These are phyloP conservation scores for Mycena maculata DNA, from an alignment of 768 basidiomycete species.

Conservation along the genomic window DNA sequence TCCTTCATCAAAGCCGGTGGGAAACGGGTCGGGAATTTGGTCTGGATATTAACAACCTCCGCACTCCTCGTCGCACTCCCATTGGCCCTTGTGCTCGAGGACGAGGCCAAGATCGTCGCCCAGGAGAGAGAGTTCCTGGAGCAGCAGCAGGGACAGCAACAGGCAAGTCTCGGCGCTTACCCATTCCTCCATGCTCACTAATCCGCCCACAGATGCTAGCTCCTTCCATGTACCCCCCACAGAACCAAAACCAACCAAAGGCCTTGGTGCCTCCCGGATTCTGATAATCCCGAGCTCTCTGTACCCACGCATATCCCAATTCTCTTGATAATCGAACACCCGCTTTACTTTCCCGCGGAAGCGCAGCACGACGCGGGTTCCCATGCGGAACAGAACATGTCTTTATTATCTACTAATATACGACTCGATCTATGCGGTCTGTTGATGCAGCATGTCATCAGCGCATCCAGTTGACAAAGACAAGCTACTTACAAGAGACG, in stretches of 20 bases:
- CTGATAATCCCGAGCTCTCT: constrained; percentile 16
- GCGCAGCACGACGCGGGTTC: constrained; percentile 17
- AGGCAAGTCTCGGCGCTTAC: constrained; percentile 61
- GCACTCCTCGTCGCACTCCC: constrained; percentile 95
- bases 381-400: constrained; percentile 14
- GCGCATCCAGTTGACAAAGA: constrained; percentile 5
- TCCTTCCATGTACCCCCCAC: constrained; percentile 67
- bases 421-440: constrained; percentile 21
- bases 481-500: constrained; percentile 27
- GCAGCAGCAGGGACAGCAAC: constrained; percentile 92
- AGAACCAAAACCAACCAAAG: constrained; percentile 57
- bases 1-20: constrained; percentile 73
- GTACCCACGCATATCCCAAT: constrained; percentile 25
- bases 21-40: constrained; percentile 85
- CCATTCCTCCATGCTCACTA: constrained; percentile 19
- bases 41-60: constrained; percentile 95
- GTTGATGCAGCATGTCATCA: constrained; percentile 10
- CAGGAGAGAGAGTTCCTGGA: constrained; percentile 96
- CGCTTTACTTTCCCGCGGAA: constrained; percentile 20
- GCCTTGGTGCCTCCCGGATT: constrained; percentile 83
- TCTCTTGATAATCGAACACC: constrained; percentile 9
- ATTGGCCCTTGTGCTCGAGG: constrained; percentile 92
- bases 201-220: constrained; percentile 74
- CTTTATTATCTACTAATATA: constrained; percentile 30
- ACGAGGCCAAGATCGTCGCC: constrained; percentile 93